Evolutionary conservation across 2,329 filamentous ascomycete genomes (phyloP).

Genomic region (Scopulariopsis brevicaulis): DNA sequence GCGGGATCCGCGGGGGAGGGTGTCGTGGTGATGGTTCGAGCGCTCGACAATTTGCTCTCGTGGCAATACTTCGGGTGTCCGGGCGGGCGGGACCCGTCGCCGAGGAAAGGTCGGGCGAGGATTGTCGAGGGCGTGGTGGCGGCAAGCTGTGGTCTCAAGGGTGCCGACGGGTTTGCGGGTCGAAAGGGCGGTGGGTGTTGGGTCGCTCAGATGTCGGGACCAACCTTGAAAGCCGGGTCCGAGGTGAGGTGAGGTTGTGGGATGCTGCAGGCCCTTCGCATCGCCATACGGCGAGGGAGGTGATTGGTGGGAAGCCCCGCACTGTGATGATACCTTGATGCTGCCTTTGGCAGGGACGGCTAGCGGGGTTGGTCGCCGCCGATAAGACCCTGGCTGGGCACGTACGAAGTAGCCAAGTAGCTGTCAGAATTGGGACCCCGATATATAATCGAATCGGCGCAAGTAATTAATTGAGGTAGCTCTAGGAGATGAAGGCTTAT

Average conservation of each 20-base stretch:
- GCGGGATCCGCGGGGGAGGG: conserved; percentile 1
- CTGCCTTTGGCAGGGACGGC: not conserved
- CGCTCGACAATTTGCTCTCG: not conserved
- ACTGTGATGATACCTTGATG: conserved; percentile 3
- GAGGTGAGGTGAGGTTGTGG: conserved; percentile 5
- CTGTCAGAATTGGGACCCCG: too few relatives aligned
- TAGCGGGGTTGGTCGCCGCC: not conserved
- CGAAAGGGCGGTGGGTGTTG: not conserved
- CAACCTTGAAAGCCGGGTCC: conserved; percentile 4
- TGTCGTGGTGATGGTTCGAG: conserved; percentile 3
- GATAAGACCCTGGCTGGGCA: not conserved
- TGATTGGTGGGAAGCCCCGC: not conserved
- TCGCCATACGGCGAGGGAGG: not conserved
- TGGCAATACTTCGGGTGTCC: not conserved
- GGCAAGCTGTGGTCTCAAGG: not conserved
- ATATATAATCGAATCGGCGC: too few relatives aligned
- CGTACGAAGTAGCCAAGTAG: not conserved
- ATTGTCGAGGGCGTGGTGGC: not conserved
- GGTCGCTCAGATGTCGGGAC: not conserved
- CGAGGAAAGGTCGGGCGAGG: not conserved
- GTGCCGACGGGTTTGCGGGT: not conserved
- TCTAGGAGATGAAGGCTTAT: too few relatives aligned
- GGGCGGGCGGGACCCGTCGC: not conserved
- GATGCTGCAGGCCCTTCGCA: conserved; percentile 4
- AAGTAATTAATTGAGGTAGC: too few relatives aligned